Percentiles rank a stretch among this genome's conserved stretches.
phyloP scores from a whole-genome alignment of 352 stramenopile species.

The Elongisporangium anandrum region DNA sequence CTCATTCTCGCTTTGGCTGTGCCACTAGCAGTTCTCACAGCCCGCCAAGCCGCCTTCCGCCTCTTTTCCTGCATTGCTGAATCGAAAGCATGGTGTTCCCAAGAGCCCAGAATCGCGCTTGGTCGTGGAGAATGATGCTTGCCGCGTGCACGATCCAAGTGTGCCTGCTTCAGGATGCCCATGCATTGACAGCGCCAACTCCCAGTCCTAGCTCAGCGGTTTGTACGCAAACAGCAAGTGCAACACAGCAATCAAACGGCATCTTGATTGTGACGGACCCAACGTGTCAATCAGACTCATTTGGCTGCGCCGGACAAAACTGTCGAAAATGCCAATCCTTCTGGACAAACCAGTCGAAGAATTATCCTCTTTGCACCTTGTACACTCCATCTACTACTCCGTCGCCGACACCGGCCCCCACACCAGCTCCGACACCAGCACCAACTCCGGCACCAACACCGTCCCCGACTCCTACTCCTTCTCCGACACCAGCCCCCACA shows the following conservation, averaged over 20 bases:
- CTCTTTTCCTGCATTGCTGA: not conserved
- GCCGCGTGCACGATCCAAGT: not conserved
- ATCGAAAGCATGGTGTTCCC: not conserved
- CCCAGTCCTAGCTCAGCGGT: not conserved
- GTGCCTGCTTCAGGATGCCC: not conserved
- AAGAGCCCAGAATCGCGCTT: not conserved
- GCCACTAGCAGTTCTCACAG: not conserved
- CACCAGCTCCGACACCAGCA: no score
- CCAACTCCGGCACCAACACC: no score
- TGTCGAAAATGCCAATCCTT: not conserved
- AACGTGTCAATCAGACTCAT: not conserved
- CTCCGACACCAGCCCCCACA: no score
- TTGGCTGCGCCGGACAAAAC: not conserved
- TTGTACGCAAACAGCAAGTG: not conserved
- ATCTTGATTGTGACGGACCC: not conserved
- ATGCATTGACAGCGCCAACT: not conserved
- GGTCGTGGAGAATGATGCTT: not conserved
- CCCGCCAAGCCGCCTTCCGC: not conserved
- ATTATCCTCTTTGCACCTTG: not conserved
- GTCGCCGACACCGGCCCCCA: no score
- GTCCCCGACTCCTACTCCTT: no score
- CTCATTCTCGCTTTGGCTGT: not conserved
- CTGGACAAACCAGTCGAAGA: not conserved
- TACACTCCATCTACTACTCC: not conserved
- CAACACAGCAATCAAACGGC: not conserved